These are phyloP conservation scores for Vaccinium vitisidaea DNA, from an alignment of 148 eudicot genomes.

Conservation along the genomic window DNA sequence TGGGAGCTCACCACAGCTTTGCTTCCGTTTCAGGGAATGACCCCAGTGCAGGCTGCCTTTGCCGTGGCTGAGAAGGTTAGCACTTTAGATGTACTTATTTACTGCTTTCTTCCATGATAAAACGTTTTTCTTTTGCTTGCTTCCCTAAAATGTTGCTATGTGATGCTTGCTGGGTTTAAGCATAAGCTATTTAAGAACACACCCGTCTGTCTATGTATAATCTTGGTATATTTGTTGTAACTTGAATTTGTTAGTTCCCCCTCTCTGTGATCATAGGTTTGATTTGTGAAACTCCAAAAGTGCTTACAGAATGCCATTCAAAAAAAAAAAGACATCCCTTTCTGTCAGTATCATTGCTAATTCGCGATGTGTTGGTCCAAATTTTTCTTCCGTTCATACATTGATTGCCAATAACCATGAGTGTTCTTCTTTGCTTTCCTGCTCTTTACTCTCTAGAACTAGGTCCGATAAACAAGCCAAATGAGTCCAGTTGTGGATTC, in stretches of 20 bases:
- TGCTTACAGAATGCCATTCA: not conserved
- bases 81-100: not conserved
- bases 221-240: not conserved
- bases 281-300: not conserved
- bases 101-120: not conserved
- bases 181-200: not conserved
- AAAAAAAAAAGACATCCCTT: not conserved
- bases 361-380: not conserved
- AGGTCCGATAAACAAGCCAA: too few species aligned
- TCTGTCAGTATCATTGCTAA: not conserved
- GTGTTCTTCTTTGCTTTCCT: not conserved
- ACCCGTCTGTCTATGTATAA: not conserved
- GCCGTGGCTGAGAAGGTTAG: conserved; percentile 92
- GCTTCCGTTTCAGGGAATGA: conserved; percentile 99
- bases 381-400: not conserved
- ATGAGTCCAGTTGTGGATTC: not conserved
- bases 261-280: not conserved
- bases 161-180: not conserved
- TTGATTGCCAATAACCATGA: not conserved
- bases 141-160: not conserved
- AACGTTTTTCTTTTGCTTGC: not conserved
- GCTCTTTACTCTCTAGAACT: not conserved
- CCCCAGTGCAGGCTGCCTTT: conserved; percentile 98
- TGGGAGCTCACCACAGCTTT: conserved; percentile 97
- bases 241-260: not conserved